Evolutionary conservation across 164 flowering plant genomes (phyloP).

Genomic region (Umbellularia californica): DNA sequence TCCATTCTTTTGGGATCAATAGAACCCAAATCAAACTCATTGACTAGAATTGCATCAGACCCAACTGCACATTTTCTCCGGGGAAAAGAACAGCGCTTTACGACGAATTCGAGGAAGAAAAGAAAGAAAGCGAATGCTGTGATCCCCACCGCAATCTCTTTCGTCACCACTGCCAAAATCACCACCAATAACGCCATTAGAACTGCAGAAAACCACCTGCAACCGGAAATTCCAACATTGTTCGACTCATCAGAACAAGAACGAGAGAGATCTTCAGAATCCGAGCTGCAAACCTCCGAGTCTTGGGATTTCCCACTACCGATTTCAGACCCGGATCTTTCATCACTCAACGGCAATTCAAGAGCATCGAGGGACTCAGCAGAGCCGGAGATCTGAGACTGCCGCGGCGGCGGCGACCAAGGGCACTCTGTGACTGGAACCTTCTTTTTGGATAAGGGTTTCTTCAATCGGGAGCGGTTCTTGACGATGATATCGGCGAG

Average conservation of each 20-base stretch:
- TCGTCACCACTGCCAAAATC: constrained; percentile 46
- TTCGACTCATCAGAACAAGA: not conserved
- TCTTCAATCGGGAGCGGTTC: constrained; percentile 47
- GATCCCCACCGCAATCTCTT: constrained; percentile 44
- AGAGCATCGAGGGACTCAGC: not conserved
- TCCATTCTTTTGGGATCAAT: not conserved
- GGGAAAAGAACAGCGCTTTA: constrained; percentile 5
- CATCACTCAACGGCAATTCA: not conserved
- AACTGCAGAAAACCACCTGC: constrained; percentile 15
- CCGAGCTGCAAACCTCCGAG: not conserved
- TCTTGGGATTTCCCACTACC: not conserved
- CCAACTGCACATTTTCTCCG: not conserved
- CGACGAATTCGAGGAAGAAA: constrained; percentile 36
- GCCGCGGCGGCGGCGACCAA: not conserved
- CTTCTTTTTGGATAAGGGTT: constrained; percentile 13
- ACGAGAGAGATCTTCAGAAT: not conserved
- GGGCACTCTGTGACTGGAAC: not conserved
- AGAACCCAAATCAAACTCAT: not conserved
- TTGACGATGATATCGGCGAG: constrained; percentile 66
- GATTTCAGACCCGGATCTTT: not conserved
- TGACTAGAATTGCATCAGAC: not conserved
- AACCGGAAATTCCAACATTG: not conserved
- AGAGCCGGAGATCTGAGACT: not conserved
- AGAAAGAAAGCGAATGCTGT: constrained; percentile 51
- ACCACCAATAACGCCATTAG: constrained; percentile 36